Evolutionary conservation across 371 early-diverging fungal species (phyloP), one percentile per base, ranked within the genome.

Genomic region (Mortierella sp.): DNA sequence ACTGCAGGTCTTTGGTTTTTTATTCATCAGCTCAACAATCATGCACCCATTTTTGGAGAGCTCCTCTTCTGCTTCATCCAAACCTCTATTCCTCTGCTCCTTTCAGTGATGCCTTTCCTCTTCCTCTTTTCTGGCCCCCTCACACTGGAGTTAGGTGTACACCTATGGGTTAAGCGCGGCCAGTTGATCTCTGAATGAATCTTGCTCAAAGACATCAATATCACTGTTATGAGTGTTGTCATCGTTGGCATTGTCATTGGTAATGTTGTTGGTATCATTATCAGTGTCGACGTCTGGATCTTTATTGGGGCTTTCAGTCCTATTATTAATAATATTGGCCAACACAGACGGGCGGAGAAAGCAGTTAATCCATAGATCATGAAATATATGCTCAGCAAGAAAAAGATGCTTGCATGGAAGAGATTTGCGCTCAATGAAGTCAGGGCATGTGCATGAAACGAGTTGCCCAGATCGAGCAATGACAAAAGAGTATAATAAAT

Each of bases 381-480:
- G 67, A 67, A 67, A 35, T 5, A 45, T 57, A 66, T 53, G 67
- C 19, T 67, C 59, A 22, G 59, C 67, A 26, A 67, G 67, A 58
- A 58, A 66, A 35, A 67, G 34, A 37, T 59, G 67, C 59, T 67
- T 67, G 49, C 60, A 67, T 32, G 67, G 67, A 34, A 67, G 60
- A 22, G 59, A 45, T 4, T 61, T 49, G n/a, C 68, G 68, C 42
- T 15, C 29, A 31, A 31, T 35, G 42, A 60, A 60, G 31, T 68
- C 60, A 28, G 42, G 60, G 49, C 67, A 67, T 28, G 54, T 49
- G 32, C 61, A 68, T 28, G 68, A 51, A 51, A 59, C 53, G 31
- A 68, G 61, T 19, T 60, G 68, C 2, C 61, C 61, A 7, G 67
- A 49, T 61, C 68, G 49, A 17, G 53, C 58, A 45, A 67, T n/a